These are phyloP conservation scores for Leptodermis oblonga DNA, from an alignment of 257 asterid genomes.

Conservation along the genomic window DNA sequence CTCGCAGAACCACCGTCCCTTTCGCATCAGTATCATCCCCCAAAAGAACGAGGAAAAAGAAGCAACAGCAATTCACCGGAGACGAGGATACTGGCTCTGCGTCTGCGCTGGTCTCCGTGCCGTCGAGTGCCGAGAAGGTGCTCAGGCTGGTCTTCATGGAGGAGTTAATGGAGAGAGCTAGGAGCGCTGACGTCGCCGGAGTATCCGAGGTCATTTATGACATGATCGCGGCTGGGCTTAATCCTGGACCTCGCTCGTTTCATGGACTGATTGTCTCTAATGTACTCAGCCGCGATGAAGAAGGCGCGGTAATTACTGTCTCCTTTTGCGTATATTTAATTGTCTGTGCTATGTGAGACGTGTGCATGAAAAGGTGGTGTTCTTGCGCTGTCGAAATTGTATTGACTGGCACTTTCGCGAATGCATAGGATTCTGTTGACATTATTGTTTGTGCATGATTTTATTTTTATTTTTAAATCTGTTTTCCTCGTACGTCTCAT, in stretches of 20 bases:
- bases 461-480: not conserved
- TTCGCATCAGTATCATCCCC: conserved; percentile 49
- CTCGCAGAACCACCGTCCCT: conserved; percentile 31
- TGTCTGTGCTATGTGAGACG: not conserved
- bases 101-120: conserved; percentile 33
- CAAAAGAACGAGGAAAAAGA: conserved; percentile 60
- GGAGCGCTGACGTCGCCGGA: conserved; percentile 59
- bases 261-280: conserved; percentile 85
- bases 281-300: conserved; percentile 65
- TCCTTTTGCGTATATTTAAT: not conserved
- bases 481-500: not conserved
- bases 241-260: conserved; percentile 92
- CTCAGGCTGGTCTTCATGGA: conserved; percentile 92
- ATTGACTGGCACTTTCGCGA: not conserved
- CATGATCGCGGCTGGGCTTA: conserved; percentile 96
- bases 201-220: conserved; percentile 90
- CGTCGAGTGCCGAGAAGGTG: conserved; percentile 80
- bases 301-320: conserved; percentile 67
- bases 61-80: conserved; percentile 39
- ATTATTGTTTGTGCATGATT: not conserved
- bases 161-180: conserved; percentile 77
- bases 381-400: not conserved
- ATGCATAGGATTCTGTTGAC: not conserved
- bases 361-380: not conserved
- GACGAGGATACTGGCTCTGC: conserved; percentile 41